These are phyloP conservation scores for Decorospora gaudefroyi DNA, from an alignment of 2,329 filamentous ascomycete species.

Conservation along the genomic window DNA sequence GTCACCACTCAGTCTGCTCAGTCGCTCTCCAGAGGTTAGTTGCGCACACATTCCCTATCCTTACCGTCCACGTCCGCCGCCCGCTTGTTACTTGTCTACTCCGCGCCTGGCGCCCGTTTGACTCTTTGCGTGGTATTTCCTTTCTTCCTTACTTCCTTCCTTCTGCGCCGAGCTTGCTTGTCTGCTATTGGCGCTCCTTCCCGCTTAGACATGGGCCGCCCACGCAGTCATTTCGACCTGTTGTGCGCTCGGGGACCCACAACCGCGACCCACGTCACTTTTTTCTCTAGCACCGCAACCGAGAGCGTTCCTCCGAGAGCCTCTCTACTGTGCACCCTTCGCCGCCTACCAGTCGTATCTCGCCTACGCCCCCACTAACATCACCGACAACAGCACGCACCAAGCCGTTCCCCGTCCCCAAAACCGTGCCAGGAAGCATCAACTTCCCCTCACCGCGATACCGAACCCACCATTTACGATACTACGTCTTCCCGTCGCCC, in stretches of 20 bases:
- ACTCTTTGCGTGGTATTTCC: constrained; percentile 13
- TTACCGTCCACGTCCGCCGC: constrained; percentile 16
- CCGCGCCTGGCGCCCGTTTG: constrained; percentile 19
- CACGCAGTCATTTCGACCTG: constrained; percentile 8
- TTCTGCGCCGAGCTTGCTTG: constrained; percentile 6
- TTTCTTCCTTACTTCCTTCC: too few species aligned
- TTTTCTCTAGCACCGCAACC: constrained; percentile 2
- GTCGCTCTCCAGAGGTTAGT: constrained; percentile 35
- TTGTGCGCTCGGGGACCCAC: constrained; percentile 7
- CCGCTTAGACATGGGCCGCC: constrained; percentile 1
- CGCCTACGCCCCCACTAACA: constrained; percentile 19
- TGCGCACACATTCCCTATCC: constrained; percentile 22
- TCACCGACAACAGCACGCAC: constrained; percentile 18
- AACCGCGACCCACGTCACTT: constrained; percentile 5
- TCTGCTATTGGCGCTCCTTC: constrained; percentile 6
- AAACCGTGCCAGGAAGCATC: constrained; percentile 16
- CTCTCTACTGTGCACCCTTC: neutral
- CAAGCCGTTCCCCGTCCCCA: constrained; percentile 6
- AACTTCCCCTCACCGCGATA: constrained; percentile 11
- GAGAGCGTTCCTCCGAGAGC: neutral
- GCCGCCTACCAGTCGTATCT: neutral
- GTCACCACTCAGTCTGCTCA: constrained; percentile 16
- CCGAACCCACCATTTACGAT: constrained; percentile 9
- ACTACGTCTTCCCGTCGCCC: constrained; percentile 6
- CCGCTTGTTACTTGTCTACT: constrained; percentile 18